Evolutionary conservation across 495 filamentous ascomycete genomes (phyloP).

Genomic region (Diplogelasinospora grovesii): DNA sequence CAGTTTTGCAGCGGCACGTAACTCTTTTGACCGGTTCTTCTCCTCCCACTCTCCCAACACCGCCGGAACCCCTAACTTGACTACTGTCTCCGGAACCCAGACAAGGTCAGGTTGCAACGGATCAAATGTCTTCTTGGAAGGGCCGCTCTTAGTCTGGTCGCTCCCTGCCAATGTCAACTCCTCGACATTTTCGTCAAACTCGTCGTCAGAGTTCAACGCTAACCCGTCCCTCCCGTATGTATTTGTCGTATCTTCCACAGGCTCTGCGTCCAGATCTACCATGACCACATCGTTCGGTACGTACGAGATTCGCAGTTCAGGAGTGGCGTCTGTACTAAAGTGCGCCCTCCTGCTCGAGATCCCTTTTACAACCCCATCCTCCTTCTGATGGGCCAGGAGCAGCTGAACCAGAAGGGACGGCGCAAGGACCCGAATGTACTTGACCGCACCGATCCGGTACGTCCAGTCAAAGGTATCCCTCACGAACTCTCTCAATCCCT

Average conservation of each 20-base stretch:
- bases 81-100: conserved; percentile 72
- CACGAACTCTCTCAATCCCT: conserved; percentile 63
- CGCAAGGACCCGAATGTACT: conserved; percentile 75
- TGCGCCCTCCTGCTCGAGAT: conserved; percentile 64
- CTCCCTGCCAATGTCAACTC: conserved; percentile 3
- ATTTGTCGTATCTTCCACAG: conserved; percentile 48
- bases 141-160: conserved; percentile 22
- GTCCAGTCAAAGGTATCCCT: conserved; percentile 82
- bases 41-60: conserved; percentile 75
- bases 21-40: conserved; percentile 43
- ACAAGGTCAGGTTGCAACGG: conserved; percentile 61
- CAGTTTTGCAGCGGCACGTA: conserved; percentile 17
- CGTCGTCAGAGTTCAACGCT: conserved; percentile 47
- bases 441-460: conserved; percentile 67
- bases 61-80: conserved; percentile 62
- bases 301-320: conserved; percentile 73
- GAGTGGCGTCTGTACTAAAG: conserved; percentile 63
- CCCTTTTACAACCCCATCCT: conserved; percentile 46
- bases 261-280: conserved; percentile 64
- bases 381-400: conserved; percentile 44
- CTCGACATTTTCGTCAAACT: conserved; percentile 46
- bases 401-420: conserved; percentile 66
- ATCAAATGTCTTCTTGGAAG: conserved; percentile 49
- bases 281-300: conserved; percentile 69
- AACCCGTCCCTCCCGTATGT: conserved; percentile 42